phyloP scores from a whole-genome alignment of 306 rosid genomes.

The Trichosanthes truncata region DNA sequence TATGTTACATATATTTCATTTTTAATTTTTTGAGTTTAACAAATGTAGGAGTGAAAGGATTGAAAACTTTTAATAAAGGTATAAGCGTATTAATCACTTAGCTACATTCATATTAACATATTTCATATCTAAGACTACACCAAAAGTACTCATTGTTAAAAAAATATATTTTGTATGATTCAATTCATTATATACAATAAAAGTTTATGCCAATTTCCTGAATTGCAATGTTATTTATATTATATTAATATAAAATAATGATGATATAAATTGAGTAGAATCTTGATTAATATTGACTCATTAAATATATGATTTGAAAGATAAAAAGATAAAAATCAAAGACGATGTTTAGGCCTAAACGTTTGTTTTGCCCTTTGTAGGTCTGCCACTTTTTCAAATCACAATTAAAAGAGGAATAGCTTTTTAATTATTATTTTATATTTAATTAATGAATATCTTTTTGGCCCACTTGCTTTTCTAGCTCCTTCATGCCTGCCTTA shows the following conservation, averaged over 20 bases:
- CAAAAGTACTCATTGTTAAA: no score
- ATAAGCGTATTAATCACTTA: no score
- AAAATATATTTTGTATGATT: no score
- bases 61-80: no score
- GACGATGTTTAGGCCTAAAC: background rate
- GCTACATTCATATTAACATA: no score
- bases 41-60: no score
- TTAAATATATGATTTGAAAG: background rate
- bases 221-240: no score
- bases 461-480: slow-evolving; percentile 8
- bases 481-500: background rate
- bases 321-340: background rate
- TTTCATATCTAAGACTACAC: no score
- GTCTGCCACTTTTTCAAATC: background rate
- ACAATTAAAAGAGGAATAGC: background rate
- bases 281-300: background rate
- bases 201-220: no score
- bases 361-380: background rate
- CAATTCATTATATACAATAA: no score
- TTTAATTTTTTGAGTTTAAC: no score
- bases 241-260: background rate
- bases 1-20: no score
- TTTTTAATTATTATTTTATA: background rate
- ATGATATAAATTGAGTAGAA: background rate
- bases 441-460: background rate